Conservation (phyloP, 805 yeast genomes). For the Candida manassasensis region DNA sequence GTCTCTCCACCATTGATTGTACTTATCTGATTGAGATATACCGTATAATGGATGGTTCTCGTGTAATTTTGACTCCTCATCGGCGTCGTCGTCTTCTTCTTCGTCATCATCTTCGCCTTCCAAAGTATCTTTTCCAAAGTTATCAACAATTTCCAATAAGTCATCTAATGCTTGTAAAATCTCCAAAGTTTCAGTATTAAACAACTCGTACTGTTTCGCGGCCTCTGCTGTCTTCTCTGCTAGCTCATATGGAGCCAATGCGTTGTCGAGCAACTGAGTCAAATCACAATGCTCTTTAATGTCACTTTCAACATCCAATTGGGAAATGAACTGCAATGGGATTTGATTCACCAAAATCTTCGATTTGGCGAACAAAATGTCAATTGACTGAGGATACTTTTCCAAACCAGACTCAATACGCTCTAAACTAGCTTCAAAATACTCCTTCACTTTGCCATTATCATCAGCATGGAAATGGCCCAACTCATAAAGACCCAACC, state of each 20-base stretch:
- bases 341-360: slow-evolving; percentile 54
- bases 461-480: slow-evolving; percentile 48
- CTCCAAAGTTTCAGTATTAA: slow-evolving; percentile 43
- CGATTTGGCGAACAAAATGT: slow-evolving; percentile 49
- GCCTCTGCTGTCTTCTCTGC: slow-evolving; percentile 32
- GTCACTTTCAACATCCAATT: slow-evolving; percentile 40
- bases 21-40: slow-evolving; percentile 36
- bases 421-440: slow-evolving; percentile 68
- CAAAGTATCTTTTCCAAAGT: slow-evolving; percentile 52
- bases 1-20: slow-evolving; percentile 55
- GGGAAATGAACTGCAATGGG: slow-evolving; percentile 53
- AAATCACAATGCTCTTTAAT: slow-evolving; percentile 28
- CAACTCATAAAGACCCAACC: slow-evolving; percentile 61
- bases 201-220: slow-evolving; percentile 22
- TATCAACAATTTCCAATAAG: slow-evolving; percentile 59
- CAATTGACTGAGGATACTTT: slow-evolving; percentile 40
- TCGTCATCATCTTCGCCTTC: slow-evolving; percentile 56
- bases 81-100: slow-evolving; percentile 27
- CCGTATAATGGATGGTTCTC: slow-evolving; percentile 54
- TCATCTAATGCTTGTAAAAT: slow-evolving; percentile 60
- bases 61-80: slow-evolving; percentile 39
- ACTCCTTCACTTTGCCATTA: slow-evolving; percentile 41
- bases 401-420: slow-evolving; percentile 58
- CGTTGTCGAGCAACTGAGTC: slow-evolving; percentile 39
- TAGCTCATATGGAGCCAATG: slow-evolving; percentile 41